These are phyloP conservation scores for Colletotrichum echinochloae DNA, from an alignment of 2,329 filamentous ascomycete genomes.

Conservation along the genomic window DNA sequence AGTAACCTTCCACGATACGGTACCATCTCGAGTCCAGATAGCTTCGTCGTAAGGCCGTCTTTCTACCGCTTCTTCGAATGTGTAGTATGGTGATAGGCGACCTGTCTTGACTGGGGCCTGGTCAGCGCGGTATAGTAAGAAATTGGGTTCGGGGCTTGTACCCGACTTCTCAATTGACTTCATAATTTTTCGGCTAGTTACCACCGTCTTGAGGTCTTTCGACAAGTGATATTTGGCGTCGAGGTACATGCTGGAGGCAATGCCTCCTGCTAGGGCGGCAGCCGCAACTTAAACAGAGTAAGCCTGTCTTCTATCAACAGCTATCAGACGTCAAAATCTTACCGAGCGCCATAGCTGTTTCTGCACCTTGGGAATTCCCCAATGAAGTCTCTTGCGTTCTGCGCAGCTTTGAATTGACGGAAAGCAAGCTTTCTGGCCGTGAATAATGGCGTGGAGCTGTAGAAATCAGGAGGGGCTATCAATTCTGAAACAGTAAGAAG, in stretches of 20 bases:
- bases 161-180: conserved; percentile 53
- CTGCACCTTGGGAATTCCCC: not conserved
- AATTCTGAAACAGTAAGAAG: not conserved
- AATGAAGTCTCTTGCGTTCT: not conserved
- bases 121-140: conserved; percentile 48
- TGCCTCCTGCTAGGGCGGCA: conserved; percentile 52
- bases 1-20: conserved; percentile 69
- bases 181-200: conserved; percentile 48
- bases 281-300: conserved; percentile 48
- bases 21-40: conserved; percentile 75
- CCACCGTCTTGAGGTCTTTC: conserved; percentile 68
- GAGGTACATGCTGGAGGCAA: conserved; percentile 59
- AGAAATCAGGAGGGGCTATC: not conserved
- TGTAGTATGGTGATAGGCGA: conserved; percentile 72
- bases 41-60: conserved; percentile 65
- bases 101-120: conserved; percentile 58
- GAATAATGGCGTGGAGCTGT: not conserved
- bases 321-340: not conserved
- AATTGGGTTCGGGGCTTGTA: not conserved
- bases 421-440: not conserved
- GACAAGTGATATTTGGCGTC: conserved; percentile 76
- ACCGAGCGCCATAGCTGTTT: conserved; percentile 24
- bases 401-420: not conserved
- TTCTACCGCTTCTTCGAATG: conserved; percentile 69
- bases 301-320: not conserved